These are phyloP conservation scores for Elsinoe necatrix DNA, from an alignment of 2,329 filamentous ascomycete genomes.

Conservation along the genomic window DNA sequence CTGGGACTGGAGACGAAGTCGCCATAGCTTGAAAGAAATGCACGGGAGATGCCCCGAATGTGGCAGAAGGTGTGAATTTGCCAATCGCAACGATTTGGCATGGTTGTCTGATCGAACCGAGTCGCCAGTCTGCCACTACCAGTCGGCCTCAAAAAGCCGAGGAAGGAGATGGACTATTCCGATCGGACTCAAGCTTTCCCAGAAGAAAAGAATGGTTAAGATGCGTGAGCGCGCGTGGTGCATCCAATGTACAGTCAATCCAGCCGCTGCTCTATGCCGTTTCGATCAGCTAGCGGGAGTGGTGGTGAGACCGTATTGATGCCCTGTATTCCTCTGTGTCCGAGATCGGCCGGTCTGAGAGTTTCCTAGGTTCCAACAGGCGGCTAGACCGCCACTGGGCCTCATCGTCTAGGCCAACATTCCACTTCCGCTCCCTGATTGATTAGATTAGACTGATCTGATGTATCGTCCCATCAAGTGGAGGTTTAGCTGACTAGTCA, in stretches of 20 bases:
- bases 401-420: background rate
- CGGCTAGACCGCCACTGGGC: too few species aligned
- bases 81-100: background rate
- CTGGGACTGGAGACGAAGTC: slow-evolving; percentile 14
- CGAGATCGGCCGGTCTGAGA: background rate
- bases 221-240: background rate
- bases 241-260: background rate
- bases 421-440: background rate
- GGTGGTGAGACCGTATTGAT: background rate
- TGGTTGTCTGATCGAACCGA: background rate
- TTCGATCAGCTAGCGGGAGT: background rate
- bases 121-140: background rate
- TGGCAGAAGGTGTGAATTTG: too few species aligned
- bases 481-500: background rate
- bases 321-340: background rate
- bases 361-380: too few species aligned
- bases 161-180: too few species aligned
- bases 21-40: background rate
- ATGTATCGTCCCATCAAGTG: slow-evolving; percentile 5
- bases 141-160: too few species aligned
- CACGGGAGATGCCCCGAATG: too few species aligned
- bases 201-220: background rate
- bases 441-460: slow-evolving; percentile 13
- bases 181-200: slow-evolving; percentile 9
- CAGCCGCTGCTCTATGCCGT: background rate